These are phyloP conservation scores for Sclerotinia subarctica DNA, from an alignment of 2,329 filamentous ascomycete species.

Conservation along the genomic window DNA sequence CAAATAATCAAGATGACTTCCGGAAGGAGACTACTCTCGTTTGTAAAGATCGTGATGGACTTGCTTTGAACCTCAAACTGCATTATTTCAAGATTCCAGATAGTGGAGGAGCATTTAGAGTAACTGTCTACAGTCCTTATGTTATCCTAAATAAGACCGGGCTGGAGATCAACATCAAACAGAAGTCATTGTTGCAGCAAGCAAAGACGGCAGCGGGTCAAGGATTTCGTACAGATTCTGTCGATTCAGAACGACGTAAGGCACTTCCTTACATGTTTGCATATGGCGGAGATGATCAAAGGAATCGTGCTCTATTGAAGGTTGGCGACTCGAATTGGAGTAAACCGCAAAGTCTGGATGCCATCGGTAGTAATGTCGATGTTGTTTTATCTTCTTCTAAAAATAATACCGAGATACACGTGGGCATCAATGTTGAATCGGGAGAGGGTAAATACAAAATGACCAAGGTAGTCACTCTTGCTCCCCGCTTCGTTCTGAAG, in stretches of 20 bases:
- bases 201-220: constrained; percentile 82
- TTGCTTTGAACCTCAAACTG: constrained; percentile 75
- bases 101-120: constrained; percentile 92
- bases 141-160: constrained; percentile 95
- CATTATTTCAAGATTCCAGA: constrained; percentile 90
- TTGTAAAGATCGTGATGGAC: constrained; percentile 80
- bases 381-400: constrained; percentile 74
- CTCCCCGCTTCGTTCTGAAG: constrained; percentile 88
- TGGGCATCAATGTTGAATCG: constrained; percentile 83
- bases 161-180: constrained; percentile 79
- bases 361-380: constrained; percentile 89
- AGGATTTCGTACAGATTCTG: constrained; percentile 52
- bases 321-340: constrained; percentile 93
- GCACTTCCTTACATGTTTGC: constrained; percentile 95
- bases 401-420: constrained; percentile 76
- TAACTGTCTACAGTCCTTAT: constrained; percentile 93
- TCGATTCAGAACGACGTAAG: constrained; percentile 59
- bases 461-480: constrained; percentile 90
- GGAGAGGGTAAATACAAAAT: constrained; percentile 98
- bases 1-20: constrained; percentile 83
- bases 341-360: constrained; percentile 96
- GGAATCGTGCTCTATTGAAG: constrained; percentile 84
- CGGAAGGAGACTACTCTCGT: constrained; percentile 73
- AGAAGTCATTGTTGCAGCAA: constrained; percentile 83
- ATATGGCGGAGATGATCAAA: constrained; percentile 80